phyloP scores from a whole-genome alignment of 345 rosid genomes.

The Mangifera indica region DNA sequence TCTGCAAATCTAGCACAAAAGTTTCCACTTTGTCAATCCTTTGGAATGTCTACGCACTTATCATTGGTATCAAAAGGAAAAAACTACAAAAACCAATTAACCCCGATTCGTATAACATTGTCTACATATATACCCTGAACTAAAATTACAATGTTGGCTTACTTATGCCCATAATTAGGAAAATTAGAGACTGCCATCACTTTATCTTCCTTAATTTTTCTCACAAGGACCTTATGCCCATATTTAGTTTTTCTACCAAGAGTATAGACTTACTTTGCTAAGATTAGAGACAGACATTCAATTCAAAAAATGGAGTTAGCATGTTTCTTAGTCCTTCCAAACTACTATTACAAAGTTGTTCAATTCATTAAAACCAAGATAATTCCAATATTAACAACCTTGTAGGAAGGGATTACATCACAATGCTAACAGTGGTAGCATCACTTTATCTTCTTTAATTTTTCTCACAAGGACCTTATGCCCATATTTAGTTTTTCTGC shows the following conservation, averaged over 20 bases:
- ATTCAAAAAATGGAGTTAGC: background rate
- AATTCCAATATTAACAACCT: too few species aligned
- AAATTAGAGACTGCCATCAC: too few species aligned
- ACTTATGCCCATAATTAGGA: too few species aligned
- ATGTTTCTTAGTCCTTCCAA: background rate
- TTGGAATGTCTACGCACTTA: background rate
- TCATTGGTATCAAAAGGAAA: too few species aligned
- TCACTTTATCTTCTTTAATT: background rate
- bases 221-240: background rate
- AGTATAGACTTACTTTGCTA: background rate
- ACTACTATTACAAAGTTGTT: background rate
- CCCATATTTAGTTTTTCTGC: background rate
- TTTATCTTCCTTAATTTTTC: background rate
- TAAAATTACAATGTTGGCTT: too few species aligned
- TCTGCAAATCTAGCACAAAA: too few species aligned
- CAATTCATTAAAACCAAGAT: background rate
- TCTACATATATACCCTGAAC: background rate
- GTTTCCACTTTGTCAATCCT: background rate
- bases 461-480: background rate
- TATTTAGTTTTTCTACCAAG: background rate
- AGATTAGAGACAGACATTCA: background rate
- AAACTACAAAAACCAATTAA: background rate
- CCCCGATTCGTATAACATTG: background rate
- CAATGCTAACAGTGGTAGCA: background rate
- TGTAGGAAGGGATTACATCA: too few species aligned